Conservation (phyloP, 2,329 filamentous ascomycete species). For the Boeremia exigua region DNA sequence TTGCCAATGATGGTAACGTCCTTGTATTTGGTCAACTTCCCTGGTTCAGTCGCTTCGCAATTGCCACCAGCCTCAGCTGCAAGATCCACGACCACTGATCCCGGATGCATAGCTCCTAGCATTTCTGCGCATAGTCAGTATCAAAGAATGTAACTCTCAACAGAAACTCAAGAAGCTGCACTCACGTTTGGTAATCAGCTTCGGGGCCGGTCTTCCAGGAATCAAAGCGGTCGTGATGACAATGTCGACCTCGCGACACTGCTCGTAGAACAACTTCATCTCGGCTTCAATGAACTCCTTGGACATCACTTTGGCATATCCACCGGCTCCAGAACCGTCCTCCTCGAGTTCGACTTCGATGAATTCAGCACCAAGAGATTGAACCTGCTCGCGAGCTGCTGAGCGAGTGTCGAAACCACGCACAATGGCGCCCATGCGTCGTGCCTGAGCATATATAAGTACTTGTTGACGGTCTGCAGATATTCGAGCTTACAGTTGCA, state of each 20-base stretch:
- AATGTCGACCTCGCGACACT: constrained; percentile 87
- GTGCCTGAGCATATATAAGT: constrained; percentile 57
- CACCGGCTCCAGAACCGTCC: constrained; percentile 82
- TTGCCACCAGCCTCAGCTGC: constrained; percentile 89
- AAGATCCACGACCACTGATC: constrained; percentile 85
- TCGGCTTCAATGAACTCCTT: constrained; percentile 92
- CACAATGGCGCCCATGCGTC: constrained; percentile 86
- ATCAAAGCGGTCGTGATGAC: constrained; percentile 93
- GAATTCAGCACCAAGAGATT: constrained; percentile 88
- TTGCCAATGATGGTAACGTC: constrained; percentile 84
- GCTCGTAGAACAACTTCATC: constrained; percentile 90
- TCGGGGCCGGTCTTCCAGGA: constrained; percentile 81
- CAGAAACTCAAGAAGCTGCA: not conserved
- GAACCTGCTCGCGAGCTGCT: constrained; percentile 87
- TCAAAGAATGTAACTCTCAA: no score
- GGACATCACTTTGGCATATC: constrained; percentile 93
- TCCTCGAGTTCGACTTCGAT: constrained; percentile 85
- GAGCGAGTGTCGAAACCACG: constrained; percentile 89
- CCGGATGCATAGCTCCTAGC: constrained; percentile 85
- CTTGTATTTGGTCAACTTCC: constrained; percentile 72
- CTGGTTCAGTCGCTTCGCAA: constrained; percentile 79
- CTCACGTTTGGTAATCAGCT: constrained; percentile 72
- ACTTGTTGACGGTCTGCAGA: not conserved
- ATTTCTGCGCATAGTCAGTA: constrained; percentile 51
- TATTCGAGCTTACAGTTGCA: constrained; percentile 64